Conservation (phyloP, 1,139 yeast species). For the Zygosaccharomyces pseudobailii region DNA sequence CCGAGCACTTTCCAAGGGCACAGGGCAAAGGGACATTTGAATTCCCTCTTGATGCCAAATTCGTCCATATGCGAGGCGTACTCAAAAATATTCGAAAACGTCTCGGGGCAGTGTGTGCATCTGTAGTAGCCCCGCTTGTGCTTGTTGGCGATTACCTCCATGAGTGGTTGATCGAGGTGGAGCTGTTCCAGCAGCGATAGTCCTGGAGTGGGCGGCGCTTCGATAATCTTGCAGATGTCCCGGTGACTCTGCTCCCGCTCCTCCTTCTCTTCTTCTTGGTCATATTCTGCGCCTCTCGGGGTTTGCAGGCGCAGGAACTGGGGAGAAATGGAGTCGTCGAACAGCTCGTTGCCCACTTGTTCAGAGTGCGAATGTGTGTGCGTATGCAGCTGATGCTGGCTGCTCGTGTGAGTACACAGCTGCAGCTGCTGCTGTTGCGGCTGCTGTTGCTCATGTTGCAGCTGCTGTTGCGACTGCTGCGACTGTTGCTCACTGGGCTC, state of each 20-base stretch:
- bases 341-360: too few species aligned
- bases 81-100: conserved; percentile 39
- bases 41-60: conserved; percentile 39
- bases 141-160: conserved; percentile 26
- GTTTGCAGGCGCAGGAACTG: neutral
- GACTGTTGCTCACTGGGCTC: neutral
- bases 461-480: neutral
- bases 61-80: conserved; percentile 48
- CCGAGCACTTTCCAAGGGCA: conserved; percentile 66
- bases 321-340: neutral
- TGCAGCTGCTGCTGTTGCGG: neutral
- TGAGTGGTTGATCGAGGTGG: conserved; percentile 16
- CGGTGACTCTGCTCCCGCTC: neutral
- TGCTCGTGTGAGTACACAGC: neutral
- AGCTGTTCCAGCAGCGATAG: conserved; percentile 11
- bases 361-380: too few species aligned
- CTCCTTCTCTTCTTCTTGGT: neutral
- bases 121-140: conserved; percentile 47
- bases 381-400: too few species aligned
- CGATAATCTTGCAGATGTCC: neutral
- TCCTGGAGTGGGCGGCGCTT: conserved; percentile 12
- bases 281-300: neutral
- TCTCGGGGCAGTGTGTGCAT: conserved; percentile 48
- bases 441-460: too few species aligned
- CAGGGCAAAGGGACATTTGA: conserved; percentile 47